Evolutionary conservation across 768 basidiomycete genomes (phyloP).

Genomic region (Mycena crocata): DNA sequence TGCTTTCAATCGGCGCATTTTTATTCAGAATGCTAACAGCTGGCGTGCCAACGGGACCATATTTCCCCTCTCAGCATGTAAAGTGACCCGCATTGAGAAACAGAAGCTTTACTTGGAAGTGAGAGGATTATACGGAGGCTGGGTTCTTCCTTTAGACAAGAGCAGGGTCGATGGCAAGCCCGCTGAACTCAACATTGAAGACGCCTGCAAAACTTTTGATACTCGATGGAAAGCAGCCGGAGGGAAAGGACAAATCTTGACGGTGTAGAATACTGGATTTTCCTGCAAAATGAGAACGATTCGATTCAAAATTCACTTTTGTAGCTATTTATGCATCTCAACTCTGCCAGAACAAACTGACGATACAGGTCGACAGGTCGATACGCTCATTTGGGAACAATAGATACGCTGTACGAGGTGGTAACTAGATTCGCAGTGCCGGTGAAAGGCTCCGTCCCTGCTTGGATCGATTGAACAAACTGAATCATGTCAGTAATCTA

Average conservation of each 20-base stretch:
- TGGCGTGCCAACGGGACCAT: constrained; percentile 31
- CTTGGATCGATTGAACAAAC: constrained; percentile 66
- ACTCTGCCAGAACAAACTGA: no score
- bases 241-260: constrained; percentile 27
- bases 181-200: constrained; percentile 4
- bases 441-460: constrained; percentile 67
- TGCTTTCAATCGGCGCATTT: constrained; percentile 22
- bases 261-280: neutral
- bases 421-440: constrained; percentile 61
- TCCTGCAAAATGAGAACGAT: neutral
- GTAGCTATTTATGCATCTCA: neutral
- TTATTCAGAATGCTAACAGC: constrained; percentile 26
- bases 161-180: constrained; percentile 8
- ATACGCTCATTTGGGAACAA: constrained; percentile 32
- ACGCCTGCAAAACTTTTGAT: constrained; percentile 17
- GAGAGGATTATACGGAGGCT: constrained; percentile 15
- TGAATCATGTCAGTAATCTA: constrained; percentile 32
- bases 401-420: constrained; percentile 52
- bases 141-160: constrained; percentile 24
- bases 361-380: neutral
- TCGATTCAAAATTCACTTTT: neutral
- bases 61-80: constrained; percentile 30
- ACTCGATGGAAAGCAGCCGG: constrained; percentile 18
- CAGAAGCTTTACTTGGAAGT: constrained; percentile 24
- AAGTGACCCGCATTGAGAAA: constrained; percentile 28